Percentiles rank a stretch among this genome's conserved stretches.
Conservation (phyloP, 2,329 filamentous ascomycete genomes). For the Talaromyces rugulosus region DNA sequence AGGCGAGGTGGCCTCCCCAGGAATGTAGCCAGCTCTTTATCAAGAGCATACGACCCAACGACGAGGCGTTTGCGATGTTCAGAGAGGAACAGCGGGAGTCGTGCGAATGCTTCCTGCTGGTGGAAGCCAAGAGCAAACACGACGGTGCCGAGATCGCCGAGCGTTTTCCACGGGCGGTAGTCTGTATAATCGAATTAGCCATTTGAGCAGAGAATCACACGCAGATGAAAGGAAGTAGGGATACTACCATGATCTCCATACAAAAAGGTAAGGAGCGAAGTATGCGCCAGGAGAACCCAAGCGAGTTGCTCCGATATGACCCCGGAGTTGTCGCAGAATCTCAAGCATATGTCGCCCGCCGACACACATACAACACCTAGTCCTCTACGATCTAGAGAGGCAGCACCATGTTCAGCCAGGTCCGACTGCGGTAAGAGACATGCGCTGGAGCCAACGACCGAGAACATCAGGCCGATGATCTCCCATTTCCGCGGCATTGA, state of each 20-base stretch:
- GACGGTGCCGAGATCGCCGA: constrained; percentile 16
- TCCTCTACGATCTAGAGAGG: constrained; percentile 12
- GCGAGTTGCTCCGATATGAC: constrained; percentile 22
- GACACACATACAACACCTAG: constrained; percentile 12
- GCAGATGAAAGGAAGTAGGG: too few relatives aligned
- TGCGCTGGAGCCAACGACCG: constrained; percentile 15
- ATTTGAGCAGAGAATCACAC: background rate
- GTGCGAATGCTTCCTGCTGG: constrained; percentile 5
- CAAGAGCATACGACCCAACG: constrained; percentile 20
- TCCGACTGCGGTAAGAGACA: constrained; percentile 12
- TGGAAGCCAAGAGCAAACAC: constrained; percentile 14
- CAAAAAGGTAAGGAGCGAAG: constrained; percentile 17
- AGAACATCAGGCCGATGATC: constrained; percentile 20
- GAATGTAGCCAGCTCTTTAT: constrained; percentile 27
- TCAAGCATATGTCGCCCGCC: constrained; percentile 27
- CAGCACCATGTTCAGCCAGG: constrained; percentile 8
- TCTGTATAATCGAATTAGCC: constrained; percentile 14
- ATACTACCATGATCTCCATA: constrained; percentile 18
- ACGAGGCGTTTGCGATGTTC: constrained; percentile 24
- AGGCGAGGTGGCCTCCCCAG: constrained; percentile 25
- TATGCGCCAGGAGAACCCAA: constrained; percentile 25
- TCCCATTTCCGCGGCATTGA: constrained; percentile 20
- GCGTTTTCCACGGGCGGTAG: constrained; percentile 12
- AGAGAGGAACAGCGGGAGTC: constrained; percentile 22
- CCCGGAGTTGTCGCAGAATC: constrained; percentile 22